These are phyloP conservation scores for Cymbidium sinense DNA, from an alignment of 106 monocot species.

Conservation along the genomic window DNA sequence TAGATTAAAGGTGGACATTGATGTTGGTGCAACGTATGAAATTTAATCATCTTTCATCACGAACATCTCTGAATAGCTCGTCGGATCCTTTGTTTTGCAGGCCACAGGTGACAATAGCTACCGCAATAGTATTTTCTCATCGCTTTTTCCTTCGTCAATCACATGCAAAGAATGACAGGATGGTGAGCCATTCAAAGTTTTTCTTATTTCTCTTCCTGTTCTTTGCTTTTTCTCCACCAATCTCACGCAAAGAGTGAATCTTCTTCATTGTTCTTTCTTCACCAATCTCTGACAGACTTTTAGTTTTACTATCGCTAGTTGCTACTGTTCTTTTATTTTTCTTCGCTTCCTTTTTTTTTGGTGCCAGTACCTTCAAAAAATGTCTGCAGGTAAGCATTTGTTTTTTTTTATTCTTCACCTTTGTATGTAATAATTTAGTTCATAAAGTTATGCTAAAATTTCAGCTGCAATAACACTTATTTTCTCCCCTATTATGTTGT, in stretches of 20 bases:
- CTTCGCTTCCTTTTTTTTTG: background rate
- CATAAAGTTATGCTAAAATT: background rate
- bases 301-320: background rate
- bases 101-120: conserved; percentile 65
- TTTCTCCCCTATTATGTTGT: background rate
- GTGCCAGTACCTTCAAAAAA: background rate
- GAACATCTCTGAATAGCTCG: background rate
- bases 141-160: conserved; percentile 80
- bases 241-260: background rate
- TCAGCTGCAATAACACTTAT: background rate
- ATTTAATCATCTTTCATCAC: background rate
- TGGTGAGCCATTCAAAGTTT: conserved; percentile 27
- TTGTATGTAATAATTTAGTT: background rate
- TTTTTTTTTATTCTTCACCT: background rate
- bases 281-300: too few relatives aligned
- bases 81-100: conserved; percentile 19
- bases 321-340: background rate
- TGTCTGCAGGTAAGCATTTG: background rate
- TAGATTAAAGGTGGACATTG: background rate
- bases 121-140: conserved; percentile 69
- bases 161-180: conserved; percentile 64
- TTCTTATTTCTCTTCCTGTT: background rate
- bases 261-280: conserved; percentile 8
- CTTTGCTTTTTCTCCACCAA: conserved; percentile 1
- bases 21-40: background rate